Conservation (phyloP, 345 rosid species). For the Moricandia arvensis region DNA sequence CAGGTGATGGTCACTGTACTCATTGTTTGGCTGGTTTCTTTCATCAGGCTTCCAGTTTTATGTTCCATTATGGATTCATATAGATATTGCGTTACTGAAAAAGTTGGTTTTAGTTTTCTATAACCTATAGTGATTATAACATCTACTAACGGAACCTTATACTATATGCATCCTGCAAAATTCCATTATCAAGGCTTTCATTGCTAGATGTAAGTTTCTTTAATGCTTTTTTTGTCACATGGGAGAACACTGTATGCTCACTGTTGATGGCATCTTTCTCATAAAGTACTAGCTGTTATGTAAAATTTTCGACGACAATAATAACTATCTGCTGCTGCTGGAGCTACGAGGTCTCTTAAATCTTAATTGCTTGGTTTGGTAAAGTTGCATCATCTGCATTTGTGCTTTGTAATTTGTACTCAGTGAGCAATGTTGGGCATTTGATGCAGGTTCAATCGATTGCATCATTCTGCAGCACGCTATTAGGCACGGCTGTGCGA, state of each 20-base stretch:
- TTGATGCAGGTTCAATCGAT: slow-evolving; percentile 80
- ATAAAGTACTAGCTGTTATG: no score
- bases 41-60: neutral
- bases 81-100: neutral
- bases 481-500: slow-evolving; percentile 90
- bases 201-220: no score
- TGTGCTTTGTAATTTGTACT: neutral
- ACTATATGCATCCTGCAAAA: no score
- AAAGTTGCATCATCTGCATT: slow-evolving; percentile 3
- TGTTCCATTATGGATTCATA: slow-evolving; percentile 4
- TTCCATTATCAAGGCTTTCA: no score
- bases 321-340: no score
- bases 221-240: no score
- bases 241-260: no score
- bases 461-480: slow-evolving; percentile 90
- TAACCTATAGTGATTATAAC: no score
- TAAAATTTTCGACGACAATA: no score
- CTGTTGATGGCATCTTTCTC: no score
- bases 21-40: slow-evolving; percentile 1
- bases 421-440: neutral
- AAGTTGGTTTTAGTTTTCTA: neutral
- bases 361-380: slow-evolving; percentile 10
- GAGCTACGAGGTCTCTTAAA: no score
- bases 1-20: slow-evolving; percentile 54
- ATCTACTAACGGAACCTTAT: no score